phyloP scores from a whole-genome alignment of 306 rosid genomes.

The Prunus fruticosa region DNA sequence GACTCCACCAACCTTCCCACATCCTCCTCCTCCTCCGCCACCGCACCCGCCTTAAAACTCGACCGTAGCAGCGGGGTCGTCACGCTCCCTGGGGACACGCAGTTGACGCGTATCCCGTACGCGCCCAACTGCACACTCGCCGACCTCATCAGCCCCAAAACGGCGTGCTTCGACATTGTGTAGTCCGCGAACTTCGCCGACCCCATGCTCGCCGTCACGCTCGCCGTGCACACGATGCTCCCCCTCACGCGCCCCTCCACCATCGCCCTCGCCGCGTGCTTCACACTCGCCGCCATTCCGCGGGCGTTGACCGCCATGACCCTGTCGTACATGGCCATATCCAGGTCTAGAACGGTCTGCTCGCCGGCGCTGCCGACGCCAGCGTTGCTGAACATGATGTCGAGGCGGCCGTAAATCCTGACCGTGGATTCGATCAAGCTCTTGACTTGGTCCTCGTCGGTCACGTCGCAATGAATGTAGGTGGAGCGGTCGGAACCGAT shows the following conservation, averaged over 20 bases:
- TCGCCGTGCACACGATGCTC: slow-evolving; percentile 48
- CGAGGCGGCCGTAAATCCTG: slow-evolving; percentile 33
- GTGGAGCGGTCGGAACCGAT: slow-evolving; percentile 30
- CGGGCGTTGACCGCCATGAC: slow-evolving; percentile 31
- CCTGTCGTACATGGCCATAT: slow-evolving; percentile 29
- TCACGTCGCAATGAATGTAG: slow-evolving; percentile 54
- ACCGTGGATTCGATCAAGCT: slow-evolving; percentile 39
- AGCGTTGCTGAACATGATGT: slow-evolving; percentile 71
- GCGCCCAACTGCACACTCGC: slow-evolving; percentile 31
- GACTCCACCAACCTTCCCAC: not conserved
- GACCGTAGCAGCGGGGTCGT: slow-evolving; percentile 5
- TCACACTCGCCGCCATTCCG: slow-evolving; percentile 48
- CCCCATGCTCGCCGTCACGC: slow-evolving; percentile 7
- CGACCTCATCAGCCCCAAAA: slow-evolving; percentile 32
- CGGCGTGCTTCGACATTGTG: slow-evolving; percentile 35
- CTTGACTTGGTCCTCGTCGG: slow-evolving; percentile 48
- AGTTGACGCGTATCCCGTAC: slow-evolving; percentile 32
- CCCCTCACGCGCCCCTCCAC: slow-evolving; percentile 41
- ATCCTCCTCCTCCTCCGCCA: not conserved
- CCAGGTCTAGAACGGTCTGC: slow-evolving; percentile 37
- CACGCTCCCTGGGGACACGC: slow-evolving; percentile 31
- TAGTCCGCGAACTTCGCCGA: not conserved
- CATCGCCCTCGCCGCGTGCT: slow-evolving; percentile 55
- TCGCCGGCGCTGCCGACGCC: slow-evolving; percentile 21
- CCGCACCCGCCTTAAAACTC: not conserved